Evolutionary conservation across 306 rosid species (phyloP).

Genomic region (Inga oerstediana): DNA sequence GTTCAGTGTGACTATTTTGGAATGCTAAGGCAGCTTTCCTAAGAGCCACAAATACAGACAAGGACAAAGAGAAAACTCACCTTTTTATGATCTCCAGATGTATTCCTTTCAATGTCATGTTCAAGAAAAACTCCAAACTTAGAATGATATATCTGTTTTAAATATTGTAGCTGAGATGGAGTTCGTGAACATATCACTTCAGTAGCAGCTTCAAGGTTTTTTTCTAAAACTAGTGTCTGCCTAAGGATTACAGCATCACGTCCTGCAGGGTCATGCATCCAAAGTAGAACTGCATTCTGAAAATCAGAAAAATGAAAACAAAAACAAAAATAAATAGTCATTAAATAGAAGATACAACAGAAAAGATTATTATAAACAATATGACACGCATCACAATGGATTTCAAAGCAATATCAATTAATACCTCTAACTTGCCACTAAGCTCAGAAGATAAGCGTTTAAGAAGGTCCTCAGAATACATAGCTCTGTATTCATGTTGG

Average conservation of each 20-base stretch:
- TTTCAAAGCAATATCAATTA: not conserved
- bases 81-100: conserved; percentile 74
- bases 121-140: conserved; percentile 54
- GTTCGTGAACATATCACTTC: conserved; percentile 84
- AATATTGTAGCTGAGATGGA: conserved; percentile 70
- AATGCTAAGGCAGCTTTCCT: not conserved
- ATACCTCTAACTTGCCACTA: conserved; percentile 69
- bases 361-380: not conserved
- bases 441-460: conserved; percentile 75
- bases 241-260: conserved; percentile 63
- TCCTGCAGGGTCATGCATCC: conserved; percentile 83
- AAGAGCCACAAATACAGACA: conserved; percentile 7
- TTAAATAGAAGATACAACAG: not conserved
- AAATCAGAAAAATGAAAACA: not conserved
- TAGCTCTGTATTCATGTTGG: conserved; percentile 67
- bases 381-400: not conserved
- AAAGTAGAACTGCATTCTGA: conserved; percentile 71
- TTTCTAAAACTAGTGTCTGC: conserved; percentile 37
- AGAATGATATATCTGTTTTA: conserved; percentile 63
- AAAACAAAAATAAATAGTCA: not conserved
- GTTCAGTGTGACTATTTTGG: not conserved
- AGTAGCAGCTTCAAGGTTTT: conserved; percentile 61
- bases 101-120: conserved; percentile 54
- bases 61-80: conserved; percentile 37
- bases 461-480: conserved; percentile 61